Conservation (phyloP, 768 basidiomycete genomes). For the Amanita pseudoporphyria region DNA sequence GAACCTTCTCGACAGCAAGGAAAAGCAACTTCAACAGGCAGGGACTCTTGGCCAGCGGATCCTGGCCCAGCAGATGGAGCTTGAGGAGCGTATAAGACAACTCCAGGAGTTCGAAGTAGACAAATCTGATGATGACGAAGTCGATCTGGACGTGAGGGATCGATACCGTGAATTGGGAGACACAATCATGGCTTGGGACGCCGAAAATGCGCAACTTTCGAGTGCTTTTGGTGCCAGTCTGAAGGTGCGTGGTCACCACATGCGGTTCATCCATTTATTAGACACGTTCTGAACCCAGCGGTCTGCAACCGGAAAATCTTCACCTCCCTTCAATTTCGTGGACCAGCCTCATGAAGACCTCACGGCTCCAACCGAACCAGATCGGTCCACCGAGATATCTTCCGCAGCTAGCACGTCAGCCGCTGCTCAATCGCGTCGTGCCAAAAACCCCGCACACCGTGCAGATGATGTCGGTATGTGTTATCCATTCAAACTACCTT, state of each 20-base stretch:
- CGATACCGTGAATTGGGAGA: constrained; percentile 71
- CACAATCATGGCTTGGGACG: constrained; percentile 68
- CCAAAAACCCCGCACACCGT: constrained; percentile 86
- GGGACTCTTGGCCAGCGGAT: constrained; percentile 91
- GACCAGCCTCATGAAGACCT: constrained; percentile 42
- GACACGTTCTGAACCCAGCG: constrained; percentile 21
- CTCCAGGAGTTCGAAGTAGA: constrained; percentile 65
- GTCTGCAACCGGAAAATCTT: constrained; percentile 31
- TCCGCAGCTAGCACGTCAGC: constrained; percentile 47
- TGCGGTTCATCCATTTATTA: background rate
- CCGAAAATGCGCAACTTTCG: constrained; percentile 69
- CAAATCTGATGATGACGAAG: constrained; percentile 51
- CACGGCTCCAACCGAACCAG: constrained; percentile 27
- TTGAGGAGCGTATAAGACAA: constrained; percentile 80
- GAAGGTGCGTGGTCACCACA: constrained; percentile 40
- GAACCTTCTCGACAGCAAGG: constrained; percentile 78
- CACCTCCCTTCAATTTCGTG: constrained; percentile 32
- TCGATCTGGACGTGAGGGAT: constrained; percentile 59
- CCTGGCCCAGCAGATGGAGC: constrained; percentile 86
- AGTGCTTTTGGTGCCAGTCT: constrained; percentile 50
- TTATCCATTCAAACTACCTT: background rate
- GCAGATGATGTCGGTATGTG: constrained; percentile 80
- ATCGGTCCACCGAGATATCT: constrained; percentile 48
- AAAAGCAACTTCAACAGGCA: constrained; percentile 85
- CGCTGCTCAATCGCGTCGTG: constrained; percentile 69